Percentiles rank a stretch among this genome's conserved stretches.
Conservation (phyloP, 139 green algal species). For the Astrephomene gubernaculifera region DNA sequence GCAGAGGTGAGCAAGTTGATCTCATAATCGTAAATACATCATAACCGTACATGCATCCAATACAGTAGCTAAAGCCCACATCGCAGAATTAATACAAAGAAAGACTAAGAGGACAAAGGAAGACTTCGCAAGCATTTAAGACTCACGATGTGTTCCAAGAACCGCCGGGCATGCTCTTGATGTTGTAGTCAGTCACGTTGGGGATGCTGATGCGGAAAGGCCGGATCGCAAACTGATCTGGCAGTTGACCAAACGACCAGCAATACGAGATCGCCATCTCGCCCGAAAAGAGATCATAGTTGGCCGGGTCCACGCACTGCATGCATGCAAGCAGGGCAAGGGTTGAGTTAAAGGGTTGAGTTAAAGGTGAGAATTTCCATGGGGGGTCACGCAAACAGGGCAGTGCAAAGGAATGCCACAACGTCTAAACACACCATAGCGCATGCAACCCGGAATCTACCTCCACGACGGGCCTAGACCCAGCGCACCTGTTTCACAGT, state of each 20-base stretch:
- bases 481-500: slow-evolving; percentile 38
- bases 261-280: slow-evolving; percentile 41
- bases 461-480: neutral
- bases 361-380: neutral
- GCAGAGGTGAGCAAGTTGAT: no score
- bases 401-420: no score
- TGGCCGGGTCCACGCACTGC: slow-evolving; percentile 46
- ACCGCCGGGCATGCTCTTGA: slow-evolving; percentile 17
- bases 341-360: no score
- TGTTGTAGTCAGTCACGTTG: slow-evolving; percentile 41
- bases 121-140: no score
- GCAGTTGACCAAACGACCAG: slow-evolving; percentile 43
- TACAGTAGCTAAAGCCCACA: no score
- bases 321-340: neutral
- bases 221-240: slow-evolving; percentile 9
- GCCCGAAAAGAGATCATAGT: slow-evolving; percentile 40
- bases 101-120: no score
- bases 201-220: slow-evolving; percentile 25
- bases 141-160: slow-evolving; percentile 10
- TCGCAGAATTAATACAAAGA: no score
- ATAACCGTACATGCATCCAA: no score
- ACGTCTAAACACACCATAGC: no score
- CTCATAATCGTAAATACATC: no score
- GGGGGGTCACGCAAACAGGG: no score
- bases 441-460: neutral